Evolutionary conservation across 352 stramenopile genomes (phyloP), one percentile per base, ranked within the genome.

Genomic region (Globisporangium rhizosaccharum): DNA sequence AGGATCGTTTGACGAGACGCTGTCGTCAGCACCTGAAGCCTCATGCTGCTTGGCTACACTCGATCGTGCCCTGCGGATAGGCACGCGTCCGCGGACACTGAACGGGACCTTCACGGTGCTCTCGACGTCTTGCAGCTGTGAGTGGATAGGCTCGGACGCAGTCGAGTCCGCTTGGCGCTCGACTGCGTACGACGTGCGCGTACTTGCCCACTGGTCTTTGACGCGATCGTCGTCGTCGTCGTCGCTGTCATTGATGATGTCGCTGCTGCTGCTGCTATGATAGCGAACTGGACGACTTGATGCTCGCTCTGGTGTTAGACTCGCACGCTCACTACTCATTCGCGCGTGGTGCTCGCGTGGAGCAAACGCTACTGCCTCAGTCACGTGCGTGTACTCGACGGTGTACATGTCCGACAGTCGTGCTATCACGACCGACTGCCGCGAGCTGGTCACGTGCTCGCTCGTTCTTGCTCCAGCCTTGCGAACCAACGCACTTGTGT

Each of bases 31-130:
- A 12, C 33, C 33, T 39, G 33, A 39, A 39, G 33, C 5, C 33
- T 39, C 33, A 10, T 14, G 33, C 33, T 12, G 7, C 33, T 39
- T 39, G 33, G 33, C 33, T 39, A 12, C 33, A 39, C 33, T 1
- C 33, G 33, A 2, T 5, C 33, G 10, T 14, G 33, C 5, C 6
- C 7, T 14, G 42, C 75, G 71, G 11, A 85, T 79, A 7, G 77
- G 75, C 10, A 87, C 75, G 14, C 67, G 63, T 1, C 75, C 75
- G n/a, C 49, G 61, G 14, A 64, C 15, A 30, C 61, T 68, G 49
- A 72, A 72, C 23, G 60, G 60, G 1, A 52, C 12, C n/a, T 17
- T 45, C 9, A n/a, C 7, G 41, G 18, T 11, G n/a, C 14, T 33
- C 2, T 39, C 33, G 33, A 33, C 3, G 28, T 33, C 28, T 33